phyloP scores from a whole-genome alignment of 371 early-diverging fungal genomes.

The Massospora cicadina region DNA sequence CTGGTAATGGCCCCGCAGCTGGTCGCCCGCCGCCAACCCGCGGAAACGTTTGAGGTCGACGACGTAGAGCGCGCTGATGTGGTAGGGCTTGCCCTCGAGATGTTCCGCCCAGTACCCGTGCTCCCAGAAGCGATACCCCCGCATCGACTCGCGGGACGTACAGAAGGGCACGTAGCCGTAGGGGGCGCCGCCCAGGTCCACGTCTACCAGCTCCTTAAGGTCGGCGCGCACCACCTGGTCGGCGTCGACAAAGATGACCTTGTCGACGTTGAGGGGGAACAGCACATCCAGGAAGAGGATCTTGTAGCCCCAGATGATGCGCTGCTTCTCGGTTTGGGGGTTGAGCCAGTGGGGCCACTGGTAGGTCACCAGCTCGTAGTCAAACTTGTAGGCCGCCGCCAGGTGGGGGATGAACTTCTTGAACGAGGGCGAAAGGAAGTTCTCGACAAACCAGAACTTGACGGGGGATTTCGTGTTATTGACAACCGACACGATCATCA shows the following conservation, averaged over 20 bases:
- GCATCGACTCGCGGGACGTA: slow-evolving; percentile 77
- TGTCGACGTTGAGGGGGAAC: slow-evolving; percentile 83
- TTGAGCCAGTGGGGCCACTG: slow-evolving; percentile 96
- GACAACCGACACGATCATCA: slow-evolving; percentile 90
- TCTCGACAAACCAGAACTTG: slow-evolving; percentile 95
- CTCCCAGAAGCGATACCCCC: slow-evolving; percentile 93
- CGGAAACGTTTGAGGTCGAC: slow-evolving; percentile 84
- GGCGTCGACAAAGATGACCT: slow-evolving; percentile 94
- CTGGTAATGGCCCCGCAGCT: slow-evolving; percentile 83
- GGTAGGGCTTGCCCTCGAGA: slow-evolving; percentile 76
- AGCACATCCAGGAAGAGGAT: slow-evolving; percentile 91
- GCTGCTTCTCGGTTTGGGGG: slow-evolving; percentile 78
- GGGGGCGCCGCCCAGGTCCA: slow-evolving; percentile 80
- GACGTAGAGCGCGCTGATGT: slow-evolving; percentile 88
- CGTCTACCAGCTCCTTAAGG: slow-evolving; percentile 69
- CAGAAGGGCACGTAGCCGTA: slow-evolving; percentile 96
- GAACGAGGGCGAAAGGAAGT: slow-evolving; percentile 87
- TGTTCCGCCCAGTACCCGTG: slow-evolving; percentile 87
- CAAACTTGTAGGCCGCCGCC: slow-evolving; percentile 63
- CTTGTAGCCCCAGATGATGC: slow-evolving; percentile 95
- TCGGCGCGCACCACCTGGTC: slow-evolving; percentile 94
- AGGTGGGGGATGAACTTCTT: slow-evolving; percentile 81
- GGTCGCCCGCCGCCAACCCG: slow-evolving; percentile 81
- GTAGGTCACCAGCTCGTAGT: slow-evolving; percentile 86
- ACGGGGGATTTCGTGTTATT: slow-evolving; percentile 67